Conservation (phyloP, 345 rosid genomes). For the Streptanthus diversifolius region DNA sequence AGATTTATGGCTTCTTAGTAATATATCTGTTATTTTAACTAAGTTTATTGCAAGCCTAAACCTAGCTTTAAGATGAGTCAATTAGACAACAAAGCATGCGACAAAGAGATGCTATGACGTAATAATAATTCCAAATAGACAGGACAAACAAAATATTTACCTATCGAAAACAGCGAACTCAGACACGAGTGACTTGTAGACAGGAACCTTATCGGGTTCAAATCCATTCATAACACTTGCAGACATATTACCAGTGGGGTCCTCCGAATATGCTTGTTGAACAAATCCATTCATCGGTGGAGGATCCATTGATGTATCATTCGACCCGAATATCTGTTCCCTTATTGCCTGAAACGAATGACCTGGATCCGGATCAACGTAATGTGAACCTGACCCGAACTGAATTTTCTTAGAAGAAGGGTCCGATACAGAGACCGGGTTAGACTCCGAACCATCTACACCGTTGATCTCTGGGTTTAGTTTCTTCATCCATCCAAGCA, state of each 20-base stretch:
- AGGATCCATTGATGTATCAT: slow-evolving; percentile 53
- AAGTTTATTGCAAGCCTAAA: no score
- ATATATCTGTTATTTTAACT: no score
- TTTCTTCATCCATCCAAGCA: slow-evolving; percentile 97
- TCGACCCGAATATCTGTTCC: slow-evolving; percentile 82
- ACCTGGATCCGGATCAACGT: slow-evolving; percentile 92
- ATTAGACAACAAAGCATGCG: no score
- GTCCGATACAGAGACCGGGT: slow-evolving; percentile 47
- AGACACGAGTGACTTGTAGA: slow-evolving; percentile 73
- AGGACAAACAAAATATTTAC: slow-evolving; percentile 29
- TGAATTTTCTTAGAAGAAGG: slow-evolving; percentile 42
- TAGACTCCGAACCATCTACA: slow-evolving; percentile 64
- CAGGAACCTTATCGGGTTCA: slow-evolving; percentile 60
- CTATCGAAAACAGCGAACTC: slow-evolving; percentile 87
- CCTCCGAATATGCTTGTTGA: slow-evolving; percentile 71
- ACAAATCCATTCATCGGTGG: slow-evolving; percentile 91
- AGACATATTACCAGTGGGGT: slow-evolving; percentile 52
- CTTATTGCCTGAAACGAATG: slow-evolving; percentile 92
- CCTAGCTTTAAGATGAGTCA: no score
- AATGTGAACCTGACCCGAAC: slow-evolving; percentile 56
- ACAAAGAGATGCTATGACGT: no score
- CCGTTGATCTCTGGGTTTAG: slow-evolving; percentile 84
- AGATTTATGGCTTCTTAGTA: no score
- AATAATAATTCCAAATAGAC: not conserved
- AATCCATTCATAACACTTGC: slow-evolving; percentile 79